Base-by-base conservation (phyloP, 805 yeast genomes). In the Hanseniaspora hatyaiensis region DNA sequence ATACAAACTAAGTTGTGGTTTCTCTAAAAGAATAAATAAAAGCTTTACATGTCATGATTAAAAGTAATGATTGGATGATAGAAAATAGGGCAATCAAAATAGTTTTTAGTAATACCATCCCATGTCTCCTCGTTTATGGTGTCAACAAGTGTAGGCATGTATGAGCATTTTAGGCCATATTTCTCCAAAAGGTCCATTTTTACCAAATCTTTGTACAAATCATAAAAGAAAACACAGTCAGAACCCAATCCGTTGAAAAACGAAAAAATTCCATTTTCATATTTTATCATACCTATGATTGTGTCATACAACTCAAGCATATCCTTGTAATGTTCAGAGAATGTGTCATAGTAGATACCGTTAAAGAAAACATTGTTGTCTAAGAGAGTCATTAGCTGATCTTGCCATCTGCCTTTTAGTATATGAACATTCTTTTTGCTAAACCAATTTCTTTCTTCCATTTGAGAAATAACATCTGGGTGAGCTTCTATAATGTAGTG, bases 401-500 rank as follows among this genome's bases (percentile, higher is more conserved):
- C 92, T 62, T 89, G 95, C 96, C 97, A 88, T 60, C 85, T 74
- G n/a, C 96, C 96, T 55, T 78, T 82, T 30, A 89, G 64, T 1
- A 88, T 67, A 1, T 75, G 77, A 31, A 88, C 96, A 51, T 76
- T 77, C 13, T 73, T 67, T 56, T 75, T 81, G 3, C 78, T 79
- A 59, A 73, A 77, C 96, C 96, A 89, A 0, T 95, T 95, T 55
- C 82, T 88, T 2, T 61, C 57, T 49, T 69, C 68, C 71, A 88
- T 65, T 56, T 82, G 79, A 1, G 62, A 61, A 29, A 89, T 64
- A 9, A 88, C 97, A 54, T 84, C 94, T 1, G 96, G 96, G 59
- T 88, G 97, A 0, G 96, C 96, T 62, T 88, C 97, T 51, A 85
- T 79, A 34, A 88, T 89, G 62, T 85, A 88, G 60, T 88, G 97